phyloP scores from a whole-genome alignment of 441 rosid genomes.

The Pelargonium australe region DNA sequence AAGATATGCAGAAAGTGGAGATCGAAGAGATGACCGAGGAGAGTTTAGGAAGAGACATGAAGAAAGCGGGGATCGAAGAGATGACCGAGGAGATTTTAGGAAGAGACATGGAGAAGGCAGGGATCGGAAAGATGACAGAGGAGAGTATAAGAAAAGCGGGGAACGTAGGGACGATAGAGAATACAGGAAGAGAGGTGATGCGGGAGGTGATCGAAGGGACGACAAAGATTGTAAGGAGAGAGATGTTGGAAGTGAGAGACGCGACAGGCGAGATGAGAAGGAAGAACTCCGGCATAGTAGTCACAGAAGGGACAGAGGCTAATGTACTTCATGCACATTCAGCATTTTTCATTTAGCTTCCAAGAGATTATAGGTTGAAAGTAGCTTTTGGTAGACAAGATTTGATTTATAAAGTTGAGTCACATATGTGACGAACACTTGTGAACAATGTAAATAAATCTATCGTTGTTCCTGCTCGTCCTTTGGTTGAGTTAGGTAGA shows the following conservation, averaged over 20 bases:
- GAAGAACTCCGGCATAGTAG: no score
- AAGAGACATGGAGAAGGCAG: neutral
- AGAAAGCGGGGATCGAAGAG: neutral
- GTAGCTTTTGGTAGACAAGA: no score
- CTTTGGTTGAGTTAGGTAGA: no score
- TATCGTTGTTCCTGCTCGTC: no score
- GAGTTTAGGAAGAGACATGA: neutral
- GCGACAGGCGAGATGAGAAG: no score
- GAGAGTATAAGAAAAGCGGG: neutral
- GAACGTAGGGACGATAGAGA: slow-evolving; percentile 17
- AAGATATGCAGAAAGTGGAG: slow-evolving; percentile 11
- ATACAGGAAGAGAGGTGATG: slow-evolving; percentile 19
- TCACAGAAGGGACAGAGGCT: no score
- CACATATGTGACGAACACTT: no score
- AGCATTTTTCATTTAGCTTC: no score
- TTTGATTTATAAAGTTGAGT: no score
- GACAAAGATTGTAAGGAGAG: slow-evolving; percentile 22
- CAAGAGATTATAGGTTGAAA: no score
- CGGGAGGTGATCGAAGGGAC: neutral
- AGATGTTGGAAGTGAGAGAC: neutral
- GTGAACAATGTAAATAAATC: no score
- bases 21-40: slow-evolving; percentile 23
- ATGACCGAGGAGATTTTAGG: neutral
- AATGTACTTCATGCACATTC: no score
- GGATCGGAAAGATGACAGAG: slow-evolving; percentile 22